Evolutionary conservation across 805 yeast species (phyloP).

Genomic region (Komagataella pseudopastoris): DNA sequence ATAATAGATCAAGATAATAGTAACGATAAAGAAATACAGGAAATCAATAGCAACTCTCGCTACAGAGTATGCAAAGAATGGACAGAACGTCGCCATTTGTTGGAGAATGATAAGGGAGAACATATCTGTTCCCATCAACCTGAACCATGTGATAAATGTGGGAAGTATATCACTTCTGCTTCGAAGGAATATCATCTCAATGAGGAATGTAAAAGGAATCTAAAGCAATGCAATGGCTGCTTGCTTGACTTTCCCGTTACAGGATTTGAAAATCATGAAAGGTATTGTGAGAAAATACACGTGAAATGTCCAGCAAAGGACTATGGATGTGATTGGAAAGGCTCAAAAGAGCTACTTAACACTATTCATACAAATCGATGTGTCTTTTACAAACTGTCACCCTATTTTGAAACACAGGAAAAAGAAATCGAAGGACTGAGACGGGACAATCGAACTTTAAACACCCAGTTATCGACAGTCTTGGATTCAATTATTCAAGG

Average conservation of each 20-base stretch:
- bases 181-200: conserved; percentile 21
- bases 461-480: conserved; percentile 28
- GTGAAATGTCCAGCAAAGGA: conserved; percentile 31
- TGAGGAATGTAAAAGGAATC: conserved; percentile 24
- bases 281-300: conserved; percentile 25
- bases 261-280: conserved; percentile 23
- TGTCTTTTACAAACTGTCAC: conserved; percentile 12
- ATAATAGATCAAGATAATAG: neutral
- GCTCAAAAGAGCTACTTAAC: conserved; percentile 15
- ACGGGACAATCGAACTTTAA: conserved; percentile 24
- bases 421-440: conserved; percentile 15
- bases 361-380: conserved; percentile 17
- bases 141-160: conserved; percentile 24
- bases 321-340: conserved; percentile 38
- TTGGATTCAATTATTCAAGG: conserved; percentile 35
- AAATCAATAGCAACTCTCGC: conserved; percentile 11
- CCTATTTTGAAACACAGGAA: conserved; percentile 14
- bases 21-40: conserved; percentile 5
- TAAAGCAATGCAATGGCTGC: conserved; percentile 24
- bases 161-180: conserved; percentile 13
- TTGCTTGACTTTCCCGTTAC: conserved; percentile 26
- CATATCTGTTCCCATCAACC: conserved; percentile 24
- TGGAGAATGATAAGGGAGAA: neutral
- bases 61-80: conserved; percentile 2
- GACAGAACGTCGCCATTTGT: neutral